phyloP scores from a whole-genome alignment of 352 stramenopile species.

The Phytophthora constricta region DNA sequence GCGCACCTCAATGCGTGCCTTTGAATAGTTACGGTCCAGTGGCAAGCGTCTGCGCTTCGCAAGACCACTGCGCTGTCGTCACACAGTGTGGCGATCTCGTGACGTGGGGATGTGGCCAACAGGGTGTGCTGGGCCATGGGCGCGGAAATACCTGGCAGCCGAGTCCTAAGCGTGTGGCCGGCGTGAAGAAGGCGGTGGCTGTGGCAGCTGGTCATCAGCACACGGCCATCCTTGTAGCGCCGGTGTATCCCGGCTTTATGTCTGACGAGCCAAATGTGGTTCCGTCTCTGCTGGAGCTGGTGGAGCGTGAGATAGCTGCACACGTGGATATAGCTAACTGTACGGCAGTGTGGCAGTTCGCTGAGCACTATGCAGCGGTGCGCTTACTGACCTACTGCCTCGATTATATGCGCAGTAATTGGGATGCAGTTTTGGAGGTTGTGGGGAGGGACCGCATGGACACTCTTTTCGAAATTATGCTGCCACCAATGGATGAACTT shows the following conservation, averaged over 20 bases:
- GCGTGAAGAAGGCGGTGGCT: conserved; percentile 74
- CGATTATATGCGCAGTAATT: conserved; percentile 75
- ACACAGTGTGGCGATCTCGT: conserved; percentile 67
- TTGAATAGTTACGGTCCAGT: conserved; percentile 54
- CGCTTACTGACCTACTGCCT: conserved; percentile 55
- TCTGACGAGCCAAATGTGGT: conserved; percentile 1
- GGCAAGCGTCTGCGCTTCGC: conserved; percentile 68
- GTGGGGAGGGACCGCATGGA: conserved; percentile 68
- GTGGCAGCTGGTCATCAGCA: conserved; percentile 81
- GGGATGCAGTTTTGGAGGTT: conserved; percentile 74
- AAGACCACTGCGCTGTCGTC: conserved; percentile 83
- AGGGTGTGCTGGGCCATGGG: conserved; percentile 77
- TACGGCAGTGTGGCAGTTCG: conserved; percentile 64
- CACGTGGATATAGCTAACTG: conserved; percentile 72
- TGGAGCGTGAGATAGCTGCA: conserved; percentile 55
- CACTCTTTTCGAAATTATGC: conserved; percentile 67
- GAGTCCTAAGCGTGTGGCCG: conserved; percentile 74
- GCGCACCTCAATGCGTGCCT: conserved; percentile 53
- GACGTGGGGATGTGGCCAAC: conserved; percentile 74
- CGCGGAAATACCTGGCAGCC: conserved; percentile 79
- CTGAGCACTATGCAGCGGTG: conserved; percentile 53
- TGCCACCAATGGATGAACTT: conserved; percentile 40
- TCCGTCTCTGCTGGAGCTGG: conserved; percentile 44
- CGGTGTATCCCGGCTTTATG: conserved; percentile 39
- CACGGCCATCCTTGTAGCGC: conserved; percentile 71